Evolutionary conservation across 768 basidiomycete genomes (phyloP), one percentile per base, ranked within the genome.

Genomic region (Tulasnella sp.): DNA sequence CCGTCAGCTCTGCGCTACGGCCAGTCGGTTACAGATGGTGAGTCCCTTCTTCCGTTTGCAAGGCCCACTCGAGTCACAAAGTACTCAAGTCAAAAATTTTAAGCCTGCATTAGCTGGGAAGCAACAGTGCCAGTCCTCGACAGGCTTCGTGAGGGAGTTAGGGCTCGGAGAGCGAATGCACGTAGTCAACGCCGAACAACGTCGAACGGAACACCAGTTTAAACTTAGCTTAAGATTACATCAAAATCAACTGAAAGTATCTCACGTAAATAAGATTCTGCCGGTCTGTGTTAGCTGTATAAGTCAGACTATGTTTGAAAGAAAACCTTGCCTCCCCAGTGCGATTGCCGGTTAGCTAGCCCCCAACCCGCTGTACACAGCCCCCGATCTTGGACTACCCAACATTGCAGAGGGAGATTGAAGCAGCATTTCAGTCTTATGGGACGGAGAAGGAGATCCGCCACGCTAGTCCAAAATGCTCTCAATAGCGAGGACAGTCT

Each of bases 31-130:
- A 96, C 96, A 34, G 94, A 96, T 85, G 86, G 84, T 85, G 48
- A 27, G 82, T 75, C 19, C 8, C 21, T 27, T 36, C 76, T 73
- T 78, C 77, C 71, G 42, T 72, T 2, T 78, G 84, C 40, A 84
- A 82, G 3, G 83, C 84, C 81, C 1, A 83, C 84, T 31, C 84
- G 84, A 5, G n/a, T 36, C 16, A 42, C 81, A 14, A 5, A 16
- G 24, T 18, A 18, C 76, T 42, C 76, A 56, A 39, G 19, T n/a
- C 78, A 81, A 42, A 18, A 34, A 31, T 27, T n/a, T 48, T 73
- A 56, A 85, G 93, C 93, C 12, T 97, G 94, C 85, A 88, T 99
- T 74, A 92, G 93, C 62, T 98, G 96, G 96, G 92, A 95, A 82
- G 89, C 90, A 82, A 97, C 97, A 3, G 88, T 96, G 7, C 91